Base-by-base conservation (phyloP, 225 moss, liverwort and hornwort genomes). In the Antitrichia curtipendula region DNA sequence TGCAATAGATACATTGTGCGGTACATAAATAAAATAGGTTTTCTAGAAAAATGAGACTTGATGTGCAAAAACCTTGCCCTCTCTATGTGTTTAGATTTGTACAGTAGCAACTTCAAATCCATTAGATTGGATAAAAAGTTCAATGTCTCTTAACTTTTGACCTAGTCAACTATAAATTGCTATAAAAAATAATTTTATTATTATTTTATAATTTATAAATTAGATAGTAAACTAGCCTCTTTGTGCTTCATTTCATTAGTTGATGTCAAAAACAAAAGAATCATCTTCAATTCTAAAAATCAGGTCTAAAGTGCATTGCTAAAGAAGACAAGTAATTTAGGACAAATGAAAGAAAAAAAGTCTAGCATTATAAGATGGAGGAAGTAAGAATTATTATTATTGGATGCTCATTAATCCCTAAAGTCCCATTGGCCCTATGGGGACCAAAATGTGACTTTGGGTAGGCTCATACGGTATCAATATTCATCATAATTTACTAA, bases 121-220 rank as follows among this genome's bases (percentile, higher is more conserved):
- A 5, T 1, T 28, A 71, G 3, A 43, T 43, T 27, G 5, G 16
- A 41, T 16, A 9, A 70, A 27, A 43, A 43, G 3, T 43, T 71
- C 9, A 71, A 43, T 43, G 27, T 16, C 8, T 27, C 27, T 16
- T 15, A 9, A 16, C 2, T 3, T 43, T 71, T 43, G 16, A 71
- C 27, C 16, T 28, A 16, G 2, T 71, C 43, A 71, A 71, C 3
- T 43, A 16, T 3, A 43, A 71, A 28, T 43, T 71, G 9, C 28
- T 43, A 28, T 13, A 13, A 70, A 71, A 41, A 24, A 7, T n/a
- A n/a, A n/a, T n/a, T n/a, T n/a, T n/a, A 3, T 20, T 6, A 36
- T 1, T 9, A 1, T n/a, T 9, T 22, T 24, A 14, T 9, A 0
- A 53, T 53, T 0, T 24, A 0, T n/a, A 16, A 15, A 23, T 3